phyloP scores from a whole-genome alignment of 1,284 basidiomycete genomes.

The Sparassis latifolia region DNA sequence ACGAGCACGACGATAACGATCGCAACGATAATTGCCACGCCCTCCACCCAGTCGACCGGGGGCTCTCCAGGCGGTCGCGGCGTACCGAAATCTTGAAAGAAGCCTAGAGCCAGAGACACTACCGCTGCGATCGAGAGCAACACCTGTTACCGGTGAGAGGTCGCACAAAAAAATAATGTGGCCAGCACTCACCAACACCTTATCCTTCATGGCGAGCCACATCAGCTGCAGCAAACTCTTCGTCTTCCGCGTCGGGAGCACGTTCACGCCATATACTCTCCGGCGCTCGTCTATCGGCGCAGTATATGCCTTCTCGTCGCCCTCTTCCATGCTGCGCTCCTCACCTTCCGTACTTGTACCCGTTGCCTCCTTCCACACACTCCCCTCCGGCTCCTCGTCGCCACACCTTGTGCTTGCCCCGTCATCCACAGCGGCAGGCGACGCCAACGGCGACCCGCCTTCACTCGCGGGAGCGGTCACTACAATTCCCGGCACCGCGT shows the following conservation, averaged over 20 bases:
- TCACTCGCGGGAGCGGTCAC: conserved; percentile 38
- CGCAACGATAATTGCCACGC: conserved; percentile 93
- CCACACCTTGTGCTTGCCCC: conserved; percentile 3
- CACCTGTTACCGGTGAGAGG: conserved; percentile 41
- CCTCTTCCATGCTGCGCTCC: conserved; percentile 14
- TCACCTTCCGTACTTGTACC: conserved; percentile 17
- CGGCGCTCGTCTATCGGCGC: conserved; percentile 61
- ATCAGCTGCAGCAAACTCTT: conserved; percentile 84
- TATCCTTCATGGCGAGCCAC: conserved; percentile 95
- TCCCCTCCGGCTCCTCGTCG: conserved; percentile 9
- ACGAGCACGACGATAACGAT: conserved; percentile 82
- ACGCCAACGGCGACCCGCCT: conserved; percentile 14
- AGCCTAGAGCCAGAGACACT: conserved; percentile 88
- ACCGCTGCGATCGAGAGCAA: conserved; percentile 88
- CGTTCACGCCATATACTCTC: conserved; percentile 79
- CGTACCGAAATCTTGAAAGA: conserved; percentile 90
- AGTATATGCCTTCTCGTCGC: conserved; percentile 36
- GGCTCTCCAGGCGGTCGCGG: conserved; percentile 51
- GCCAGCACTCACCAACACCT: conserved; percentile 70
- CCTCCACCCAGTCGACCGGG: conserved; percentile 94
- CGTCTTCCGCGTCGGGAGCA: conserved; percentile 70
- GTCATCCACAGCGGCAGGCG: neutral
- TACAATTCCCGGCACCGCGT: conserved; percentile 32
- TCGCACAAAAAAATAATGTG: neutral
- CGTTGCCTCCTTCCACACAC: conserved; percentile 15